These are phyloP conservation scores for Guillardia theta DNA, from an alignment of 78 protist species.

Conservation along the genomic window DNA sequence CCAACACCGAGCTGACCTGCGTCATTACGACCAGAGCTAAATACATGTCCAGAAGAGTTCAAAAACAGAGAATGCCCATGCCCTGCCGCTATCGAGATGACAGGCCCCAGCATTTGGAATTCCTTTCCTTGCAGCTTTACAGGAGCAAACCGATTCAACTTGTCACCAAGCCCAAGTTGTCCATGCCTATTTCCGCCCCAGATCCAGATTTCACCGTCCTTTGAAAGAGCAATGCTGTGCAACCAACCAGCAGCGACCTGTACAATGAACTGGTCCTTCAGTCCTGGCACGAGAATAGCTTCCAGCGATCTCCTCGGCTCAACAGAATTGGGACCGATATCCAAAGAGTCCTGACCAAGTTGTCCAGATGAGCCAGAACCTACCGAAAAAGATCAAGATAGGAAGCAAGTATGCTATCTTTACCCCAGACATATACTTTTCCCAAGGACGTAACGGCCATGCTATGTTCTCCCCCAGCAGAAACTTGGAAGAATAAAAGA, in stretches of 20 bases:
- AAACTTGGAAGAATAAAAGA: not conserved
- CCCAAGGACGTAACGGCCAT: not conserved
- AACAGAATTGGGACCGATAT: not conserved
- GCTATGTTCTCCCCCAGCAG: not conserved
- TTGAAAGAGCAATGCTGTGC: not conserved
- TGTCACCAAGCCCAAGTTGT: not conserved
- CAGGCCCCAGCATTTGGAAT: not conserved
- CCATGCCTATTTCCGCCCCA: conserved; percentile 10
- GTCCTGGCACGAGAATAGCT: not conserved
- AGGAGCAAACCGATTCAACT: not conserved
- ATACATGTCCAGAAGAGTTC: not conserved
- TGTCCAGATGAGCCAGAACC: not conserved
- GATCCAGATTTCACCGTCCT: not conserved
- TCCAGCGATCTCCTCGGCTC: not conserved
- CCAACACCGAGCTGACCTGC: conserved; percentile 12
- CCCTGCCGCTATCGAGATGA: not conserved
- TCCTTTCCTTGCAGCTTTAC: not conserved
- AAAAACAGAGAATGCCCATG: not conserved
- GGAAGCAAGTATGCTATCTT: not conserved
- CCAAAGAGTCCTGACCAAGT: not conserved
- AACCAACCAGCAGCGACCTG: conserved; percentile 11
- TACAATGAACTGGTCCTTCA: not conserved
- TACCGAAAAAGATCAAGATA: not conserved
- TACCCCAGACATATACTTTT: conserved; percentile 3
- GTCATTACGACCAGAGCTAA: not conserved